Percentiles rank a stretch among this genome's conserved stretches.
These are phyloP conservation scores for Zygosaccharomyces sapae DNA, from an alignment of 1,139 yeast genomes.

Conservation along the genomic window DNA sequence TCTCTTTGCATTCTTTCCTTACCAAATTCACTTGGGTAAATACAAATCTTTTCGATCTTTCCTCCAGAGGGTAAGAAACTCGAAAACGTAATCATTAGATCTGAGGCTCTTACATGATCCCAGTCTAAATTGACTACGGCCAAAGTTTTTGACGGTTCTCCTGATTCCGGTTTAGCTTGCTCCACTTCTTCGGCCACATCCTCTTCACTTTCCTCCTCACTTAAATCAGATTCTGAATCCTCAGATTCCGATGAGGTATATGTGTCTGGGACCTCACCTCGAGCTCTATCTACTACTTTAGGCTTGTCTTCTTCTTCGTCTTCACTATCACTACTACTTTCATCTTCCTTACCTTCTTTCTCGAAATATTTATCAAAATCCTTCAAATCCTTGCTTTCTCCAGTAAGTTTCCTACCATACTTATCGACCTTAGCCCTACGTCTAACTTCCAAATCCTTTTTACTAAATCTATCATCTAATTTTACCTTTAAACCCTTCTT, in stretches of 20 bases:
- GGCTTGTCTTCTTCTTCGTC: conserved; percentile 23
- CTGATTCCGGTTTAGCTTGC: conserved; percentile 63
- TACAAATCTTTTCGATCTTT: conserved; percentile 59
- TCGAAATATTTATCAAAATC: conserved; percentile 63
- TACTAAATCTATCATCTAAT: conserved; percentile 81
- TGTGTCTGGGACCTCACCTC: conserved; percentile 56
- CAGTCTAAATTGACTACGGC: conserved; percentile 97
- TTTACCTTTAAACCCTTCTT: conserved; percentile 68
- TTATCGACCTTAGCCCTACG: conserved; percentile 68
- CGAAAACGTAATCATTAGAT: conserved; percentile 82
- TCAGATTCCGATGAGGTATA: conserved; percentile 43
- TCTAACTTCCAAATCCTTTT: conserved; percentile 57
- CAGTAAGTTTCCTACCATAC: conserved; percentile 71
- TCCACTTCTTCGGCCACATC: conserved; percentile 53
- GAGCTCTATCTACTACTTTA: conserved; percentile 55
- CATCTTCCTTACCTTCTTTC: conserved; percentile 32
- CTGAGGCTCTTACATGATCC: conserved; percentile 87
- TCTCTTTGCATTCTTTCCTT: conserved; percentile 88
- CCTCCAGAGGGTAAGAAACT: conserved; percentile 87
- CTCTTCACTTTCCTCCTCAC: conserved; percentile 37
- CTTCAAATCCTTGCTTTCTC: conserved; percentile 40
- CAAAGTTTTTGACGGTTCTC: conserved; percentile 75
- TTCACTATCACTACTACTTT: conserved; percentile 17
- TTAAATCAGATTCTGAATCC: conserved; percentile 34
- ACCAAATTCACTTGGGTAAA: conserved; percentile 93